Evolutionary conservation across 495 filamentous ascomycete species (phyloP), one percentile per base, ranked within the genome.

Genomic region (Neurospora sublineolata): DNA sequence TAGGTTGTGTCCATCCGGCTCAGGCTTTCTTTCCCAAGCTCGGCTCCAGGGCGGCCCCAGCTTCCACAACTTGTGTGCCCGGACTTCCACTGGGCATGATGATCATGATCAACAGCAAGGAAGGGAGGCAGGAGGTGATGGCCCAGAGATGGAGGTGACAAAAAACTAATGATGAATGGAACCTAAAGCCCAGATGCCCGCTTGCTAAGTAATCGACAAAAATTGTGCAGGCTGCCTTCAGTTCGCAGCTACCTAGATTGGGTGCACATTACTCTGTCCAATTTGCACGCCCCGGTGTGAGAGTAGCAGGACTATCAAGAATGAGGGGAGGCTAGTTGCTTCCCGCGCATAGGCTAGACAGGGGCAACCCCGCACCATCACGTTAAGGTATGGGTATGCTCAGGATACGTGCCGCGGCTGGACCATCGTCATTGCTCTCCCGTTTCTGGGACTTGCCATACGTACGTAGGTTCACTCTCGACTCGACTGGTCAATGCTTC

Each of bases 1-100:
- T 27, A 64, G 9, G 5, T 64, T 64, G 52, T 64, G 27, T 16
- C 52, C 14, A 37, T 42, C 44, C 20, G 12, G 68, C 44, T 72
- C 67, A 74, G 70, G 68, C 67, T 23, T 74, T 69, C 73, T 41
- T 74, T 69, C 70, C 68, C 68, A 71, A 74, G 71, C 10, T 46
- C 52, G 72, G 71, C 10, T 46, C 52, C 33, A 71, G 73, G 60
- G 42, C 30, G 37, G 36, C 70, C 41, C 46, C 37, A 14, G n/a
- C 42, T 44, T 70, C 30, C 44, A 70, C 23, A 37, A 70, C 42
- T 9, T 33, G 52, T 58, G 20, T 30, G 46, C 12, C 23, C 12
- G 11, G n/a, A 10, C 44, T 46, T 23, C 44, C 46, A 58, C 11
- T 18, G 27, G 27, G 30, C 27, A 33, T 60, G 12, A 60, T 60